These are phyloP conservation scores for Lactifluus subvellereus DNA, from an alignment of 768 basidiomycete species.

Conservation along the genomic window DNA sequence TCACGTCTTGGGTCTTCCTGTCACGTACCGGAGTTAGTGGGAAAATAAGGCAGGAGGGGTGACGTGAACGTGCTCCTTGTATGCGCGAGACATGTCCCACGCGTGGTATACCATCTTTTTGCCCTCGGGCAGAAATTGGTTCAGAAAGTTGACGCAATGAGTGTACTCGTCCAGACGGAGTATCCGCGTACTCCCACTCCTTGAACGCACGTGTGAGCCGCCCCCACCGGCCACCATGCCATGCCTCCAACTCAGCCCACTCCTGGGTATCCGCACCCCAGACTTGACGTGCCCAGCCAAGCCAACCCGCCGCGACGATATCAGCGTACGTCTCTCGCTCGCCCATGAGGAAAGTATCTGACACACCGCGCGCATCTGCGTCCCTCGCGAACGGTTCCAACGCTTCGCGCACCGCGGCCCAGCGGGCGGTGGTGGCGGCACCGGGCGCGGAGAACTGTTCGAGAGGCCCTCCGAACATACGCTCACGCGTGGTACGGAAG, in stretches of 20 bases:
- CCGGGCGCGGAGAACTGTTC: conserved; percentile 36
- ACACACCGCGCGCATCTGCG: conserved; percentile 16
- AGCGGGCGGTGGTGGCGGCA: conserved; percentile 30
- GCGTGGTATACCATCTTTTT: conserved; percentile 88
- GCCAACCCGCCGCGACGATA: conserved; percentile 33
- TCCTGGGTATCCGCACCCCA: conserved; percentile 37
- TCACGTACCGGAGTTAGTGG: background rate
- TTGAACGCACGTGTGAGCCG: conserved; percentile 14
- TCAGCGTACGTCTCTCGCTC: conserved; percentile 37
- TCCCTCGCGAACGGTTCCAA: conserved; percentile 28
- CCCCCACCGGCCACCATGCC: conserved; percentile 35
- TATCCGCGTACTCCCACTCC: conserved; percentile 16
- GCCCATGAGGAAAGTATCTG: conserved; percentile 32
- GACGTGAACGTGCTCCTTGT: conserved; percentile 69
- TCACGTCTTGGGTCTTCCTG: conserved; percentile 94
- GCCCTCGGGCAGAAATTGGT: conserved; percentile 85
- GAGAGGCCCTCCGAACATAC: conserved; percentile 32
- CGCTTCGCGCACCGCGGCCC: conserved; percentile 34
- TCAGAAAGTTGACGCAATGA: conserved; percentile 86
- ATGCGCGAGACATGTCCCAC: conserved; percentile 95
- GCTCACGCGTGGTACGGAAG: conserved; percentile 37
- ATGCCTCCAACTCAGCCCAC: conserved; percentile 38
- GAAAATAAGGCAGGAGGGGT: conserved; percentile 10
- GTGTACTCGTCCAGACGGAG: conserved; percentile 63
- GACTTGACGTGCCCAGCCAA: conserved; percentile 32